Conservation (phyloP, 371 early-diverging fungal species). For the Circinella minor region DNA sequence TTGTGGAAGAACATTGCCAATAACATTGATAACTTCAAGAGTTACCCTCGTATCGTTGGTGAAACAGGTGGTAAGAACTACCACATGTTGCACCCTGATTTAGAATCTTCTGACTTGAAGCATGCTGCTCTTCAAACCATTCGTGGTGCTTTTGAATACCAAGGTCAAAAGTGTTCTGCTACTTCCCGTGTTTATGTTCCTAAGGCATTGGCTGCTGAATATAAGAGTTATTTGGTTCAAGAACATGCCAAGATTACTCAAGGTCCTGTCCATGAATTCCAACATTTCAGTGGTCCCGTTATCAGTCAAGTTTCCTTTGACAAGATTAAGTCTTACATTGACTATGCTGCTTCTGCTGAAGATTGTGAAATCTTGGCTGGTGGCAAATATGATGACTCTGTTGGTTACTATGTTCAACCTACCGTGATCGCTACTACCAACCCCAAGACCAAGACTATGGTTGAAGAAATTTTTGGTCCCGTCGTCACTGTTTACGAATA, state of each 20-base stretch:
- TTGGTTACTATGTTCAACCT: constrained; percentile 93
- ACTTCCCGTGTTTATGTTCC: constrained; percentile 92
- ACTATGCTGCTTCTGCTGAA: constrained; percentile 66
- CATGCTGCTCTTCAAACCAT: constrained; percentile 79
- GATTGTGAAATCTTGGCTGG: constrained; percentile 83
- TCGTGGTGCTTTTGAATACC: constrained; percentile 95
- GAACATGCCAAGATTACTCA: constrained; percentile 81
- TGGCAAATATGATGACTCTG: constrained; percentile 81
- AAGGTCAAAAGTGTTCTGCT: constrained; percentile 98
- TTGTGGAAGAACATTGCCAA: constrained; percentile 92
- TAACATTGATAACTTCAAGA: constrained; percentile 88
- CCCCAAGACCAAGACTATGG: constrained; percentile 86
- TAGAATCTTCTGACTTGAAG: constrained; percentile 66
- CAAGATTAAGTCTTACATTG: constrained; percentile 90
- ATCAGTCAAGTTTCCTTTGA: constrained; percentile 94
- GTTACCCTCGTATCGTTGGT: constrained; percentile 97
- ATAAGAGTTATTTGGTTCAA: constrained; percentile 67
- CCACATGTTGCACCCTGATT: constrained; percentile 83
- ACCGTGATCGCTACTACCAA: constrained; percentile 91
- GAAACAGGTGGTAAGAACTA: constrained; percentile 99
- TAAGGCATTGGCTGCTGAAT: constrained; percentile 78
- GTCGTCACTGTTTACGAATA: constrained; percentile 95
- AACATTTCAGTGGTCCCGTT: constrained; percentile 80
- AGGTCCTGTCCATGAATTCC: constrained; percentile 84
- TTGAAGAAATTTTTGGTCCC: constrained; percentile 97